Evolutionary conservation across 2,329 filamentous ascomycete genomes (phyloP).

Genomic region (Fonsecaea monophora): DNA sequence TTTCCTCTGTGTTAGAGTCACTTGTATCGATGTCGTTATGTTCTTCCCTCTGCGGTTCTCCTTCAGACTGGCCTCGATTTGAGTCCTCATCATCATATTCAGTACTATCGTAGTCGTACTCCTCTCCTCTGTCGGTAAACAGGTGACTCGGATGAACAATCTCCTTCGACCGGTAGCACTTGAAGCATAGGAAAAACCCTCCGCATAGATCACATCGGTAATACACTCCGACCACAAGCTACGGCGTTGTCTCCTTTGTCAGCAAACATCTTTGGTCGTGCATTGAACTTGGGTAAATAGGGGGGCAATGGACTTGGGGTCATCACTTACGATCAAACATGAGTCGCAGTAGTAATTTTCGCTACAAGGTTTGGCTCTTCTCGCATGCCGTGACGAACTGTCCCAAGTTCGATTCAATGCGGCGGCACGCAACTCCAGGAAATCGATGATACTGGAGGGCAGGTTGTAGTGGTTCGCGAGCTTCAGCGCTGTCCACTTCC

Average conservation of each 20-base stretch:
- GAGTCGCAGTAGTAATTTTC: background rate
- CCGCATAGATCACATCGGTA: background rate
- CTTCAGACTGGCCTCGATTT: background rate
- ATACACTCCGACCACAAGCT: background rate
- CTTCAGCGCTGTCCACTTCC: background rate
- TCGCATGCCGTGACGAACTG: background rate
- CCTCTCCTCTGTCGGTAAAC: background rate
- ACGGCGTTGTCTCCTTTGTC: background rate
- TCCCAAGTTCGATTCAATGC: background rate
- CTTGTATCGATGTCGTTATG: background rate
- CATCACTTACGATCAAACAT: background rate
- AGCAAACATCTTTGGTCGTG: background rate
- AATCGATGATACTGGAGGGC: background rate
- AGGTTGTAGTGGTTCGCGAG: constrained; percentile 4
- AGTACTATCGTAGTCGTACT: constrained; percentile 1
- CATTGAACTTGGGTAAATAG: background rate
- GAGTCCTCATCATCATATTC: background rate
- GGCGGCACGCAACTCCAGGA: background rate
- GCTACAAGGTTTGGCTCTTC: background rate
- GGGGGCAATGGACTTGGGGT: background rate
- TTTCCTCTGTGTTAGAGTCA: background rate
- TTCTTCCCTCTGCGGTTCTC: background rate
- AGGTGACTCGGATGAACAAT: background rate
- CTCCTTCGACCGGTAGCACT: constrained; percentile 1
- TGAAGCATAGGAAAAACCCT: background rate